phyloP scores from a whole-genome alignment of 345 rosid species.

The Litchi chinensis region DNA sequence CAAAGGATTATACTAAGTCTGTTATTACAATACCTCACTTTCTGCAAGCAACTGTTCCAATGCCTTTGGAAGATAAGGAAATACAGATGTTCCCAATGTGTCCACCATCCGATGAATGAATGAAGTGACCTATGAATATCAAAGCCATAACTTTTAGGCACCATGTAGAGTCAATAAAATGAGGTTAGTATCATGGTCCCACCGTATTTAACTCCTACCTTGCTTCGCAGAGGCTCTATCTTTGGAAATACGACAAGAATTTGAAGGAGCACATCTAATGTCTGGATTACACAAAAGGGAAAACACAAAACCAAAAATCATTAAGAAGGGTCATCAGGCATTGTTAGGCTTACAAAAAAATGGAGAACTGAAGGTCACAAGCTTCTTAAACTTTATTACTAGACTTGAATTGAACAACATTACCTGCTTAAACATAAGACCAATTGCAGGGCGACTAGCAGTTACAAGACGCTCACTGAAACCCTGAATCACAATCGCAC shows the following conservation, averaged over 20 bases:
- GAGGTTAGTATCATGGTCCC: conserved; percentile 2
- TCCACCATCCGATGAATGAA: conserved; percentile 99
- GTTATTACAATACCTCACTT: conserved; percentile 65
- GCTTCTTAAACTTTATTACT: neutral
- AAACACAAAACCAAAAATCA: conserved; percentile 21
- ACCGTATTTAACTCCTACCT: conserved; percentile 55
- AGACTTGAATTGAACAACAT: neutral
- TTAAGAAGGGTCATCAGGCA: neutral
- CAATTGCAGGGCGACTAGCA: conserved; percentile 82
- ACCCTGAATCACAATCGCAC: conserved; percentile 58
- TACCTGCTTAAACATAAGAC: conserved; percentile 92
- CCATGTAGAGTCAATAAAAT: conserved; percentile 6
- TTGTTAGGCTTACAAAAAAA: neutral
- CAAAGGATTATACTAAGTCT: neutral
- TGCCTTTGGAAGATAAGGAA: conserved; percentile 95
- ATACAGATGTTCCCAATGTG: conserved; percentile 83
- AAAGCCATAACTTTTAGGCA: conserved; percentile 26
- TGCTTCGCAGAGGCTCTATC: conserved; percentile 69
- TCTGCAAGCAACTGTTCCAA: conserved; percentile 86
- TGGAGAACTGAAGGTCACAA: neutral
- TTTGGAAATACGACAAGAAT: conserved; percentile 82
- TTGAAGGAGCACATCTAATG: conserved; percentile 84
- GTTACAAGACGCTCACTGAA: conserved; percentile 91
- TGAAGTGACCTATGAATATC: conserved; percentile 67
- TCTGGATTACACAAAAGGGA: conserved; percentile 46